Base-by-base conservation (phyloP, 2,329 filamentous ascomycete genomes). In the Lachnellula willkommii region DNA sequence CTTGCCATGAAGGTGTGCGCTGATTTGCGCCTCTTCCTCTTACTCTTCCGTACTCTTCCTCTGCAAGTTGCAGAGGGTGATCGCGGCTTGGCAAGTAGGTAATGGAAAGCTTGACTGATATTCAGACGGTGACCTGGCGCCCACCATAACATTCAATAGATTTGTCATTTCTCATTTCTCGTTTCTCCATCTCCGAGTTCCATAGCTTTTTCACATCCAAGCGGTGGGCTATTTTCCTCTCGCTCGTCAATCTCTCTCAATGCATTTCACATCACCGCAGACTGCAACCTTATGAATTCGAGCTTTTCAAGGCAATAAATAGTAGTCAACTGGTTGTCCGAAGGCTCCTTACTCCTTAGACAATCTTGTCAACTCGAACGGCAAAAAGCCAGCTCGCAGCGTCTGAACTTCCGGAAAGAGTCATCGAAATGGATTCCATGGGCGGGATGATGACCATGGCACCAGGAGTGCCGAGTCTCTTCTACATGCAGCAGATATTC, bases 401-500 rank as follows among this genome's bases (percentile, higher is more conserved):
- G 28, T 32, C 28, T 32, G 9, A 32, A 32, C 28, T 12, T 4
- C 28, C 9, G 28, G 28, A 32, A 32, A 12, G 28, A 8, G 8
- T 28, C 9, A 20, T 32, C 9, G 12, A 28, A 11, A 32, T 32
- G 28, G 48, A n/a, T 26, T 37, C 26, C 15, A 32, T 28, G 12
- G 55, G 55, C 15, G 55, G 55, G 14, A 50, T 51, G 36, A 73
- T 72, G 72, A 61, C 63, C 53, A 72, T 71, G 66, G 70, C 65
- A n/a, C 60, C 60, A 49, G 70, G 69, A 36, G 62, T 75, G 42
- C 75, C 75, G 15, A 63, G 65, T 14, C 70, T 75, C 28, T 66
- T 66, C 32, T 70, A 73, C 46, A 72, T 77, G 58, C 75, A 76
- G 46, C 69, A 74, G 47, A 71, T 75, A 40, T 79, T 78, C 63